These are phyloP conservation scores for Beauveria bassiana DNA, from an alignment of 2,329 filamentous ascomycete species.

Conservation along the genomic window DNA sequence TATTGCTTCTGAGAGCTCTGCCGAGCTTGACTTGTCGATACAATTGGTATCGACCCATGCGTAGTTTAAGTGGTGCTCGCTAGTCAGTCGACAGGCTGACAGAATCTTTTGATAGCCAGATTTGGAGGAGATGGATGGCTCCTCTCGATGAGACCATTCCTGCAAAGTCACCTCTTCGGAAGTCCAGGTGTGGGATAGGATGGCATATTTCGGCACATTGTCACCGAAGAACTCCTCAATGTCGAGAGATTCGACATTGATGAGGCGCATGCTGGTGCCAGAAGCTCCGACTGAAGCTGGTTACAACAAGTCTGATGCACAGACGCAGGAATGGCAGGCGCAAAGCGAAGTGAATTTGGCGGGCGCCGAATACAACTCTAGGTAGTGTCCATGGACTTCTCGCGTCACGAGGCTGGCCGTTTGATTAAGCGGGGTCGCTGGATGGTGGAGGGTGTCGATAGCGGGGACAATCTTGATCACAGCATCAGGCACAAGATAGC, in stretches of 20 bases:
- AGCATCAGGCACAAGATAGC: too few species aligned
- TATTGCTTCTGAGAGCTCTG: not conserved
- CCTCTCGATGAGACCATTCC: not conserved
- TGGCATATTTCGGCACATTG: conserved; percentile 17
- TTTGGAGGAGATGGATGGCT: not conserved
- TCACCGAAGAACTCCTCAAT: conserved; percentile 2
- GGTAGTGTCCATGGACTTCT: too few species aligned
- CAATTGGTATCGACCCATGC: conserved; percentile 20
- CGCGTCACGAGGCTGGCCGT: too few species aligned
- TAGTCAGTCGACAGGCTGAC: not conserved
- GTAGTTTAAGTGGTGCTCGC: conserved; percentile 15
- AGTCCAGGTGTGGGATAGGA: conserved; percentile 19
- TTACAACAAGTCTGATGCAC: too few species aligned
- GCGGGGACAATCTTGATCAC: too few species aligned
- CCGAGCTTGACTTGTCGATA: conserved; percentile 1
- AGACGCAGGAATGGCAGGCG: too few species aligned
- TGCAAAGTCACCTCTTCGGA: not conserved
- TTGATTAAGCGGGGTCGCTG: too few species aligned
- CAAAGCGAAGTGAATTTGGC: too few species aligned
- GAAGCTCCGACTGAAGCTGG: not conserved
- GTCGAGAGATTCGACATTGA: not conserved
- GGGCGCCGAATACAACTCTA: too few species aligned
- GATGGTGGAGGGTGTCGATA: too few species aligned
- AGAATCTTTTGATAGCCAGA: not conserved
- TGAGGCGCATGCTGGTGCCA: not conserved